These are phyloP conservation scores for Hawksworthiomyces lignivorus DNA, from an alignment of 2,329 filamentous ascomycete genomes.

Conservation along the genomic window DNA sequence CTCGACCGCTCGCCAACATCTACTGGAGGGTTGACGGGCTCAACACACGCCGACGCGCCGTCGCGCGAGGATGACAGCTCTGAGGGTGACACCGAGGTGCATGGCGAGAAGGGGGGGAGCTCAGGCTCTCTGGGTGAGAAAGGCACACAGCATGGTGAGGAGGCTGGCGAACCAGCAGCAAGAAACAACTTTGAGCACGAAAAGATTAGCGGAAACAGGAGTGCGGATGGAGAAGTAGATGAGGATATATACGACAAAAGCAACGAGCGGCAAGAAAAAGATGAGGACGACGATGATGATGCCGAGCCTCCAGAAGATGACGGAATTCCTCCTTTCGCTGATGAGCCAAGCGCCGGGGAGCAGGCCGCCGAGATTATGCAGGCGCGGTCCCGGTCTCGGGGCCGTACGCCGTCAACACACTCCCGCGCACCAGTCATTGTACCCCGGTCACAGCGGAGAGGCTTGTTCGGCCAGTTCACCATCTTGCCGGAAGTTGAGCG, in stretches of 20 bases:
- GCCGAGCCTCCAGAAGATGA: conserved; percentile 1
- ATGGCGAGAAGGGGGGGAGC: neutral
- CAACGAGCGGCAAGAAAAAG: neutral
- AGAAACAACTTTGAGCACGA: too few relatives aligned
- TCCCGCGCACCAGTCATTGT: conserved; percentile 33
- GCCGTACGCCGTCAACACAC: neutral
- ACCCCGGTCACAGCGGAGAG: conserved; percentile 49
- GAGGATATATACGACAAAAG: neutral
- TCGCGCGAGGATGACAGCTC: neutral
- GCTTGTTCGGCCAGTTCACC: conserved; percentile 62
- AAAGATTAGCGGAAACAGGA: too few relatives aligned
- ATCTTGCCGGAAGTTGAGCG: conserved; percentile 67
- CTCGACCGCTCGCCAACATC: neutral
- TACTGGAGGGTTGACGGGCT: neutral
- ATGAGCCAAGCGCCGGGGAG: conserved; percentile 14
- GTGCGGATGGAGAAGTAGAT: neutral
- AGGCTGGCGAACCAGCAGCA: too few relatives aligned
- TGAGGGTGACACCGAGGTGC: neutral
- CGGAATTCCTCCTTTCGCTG: conserved; percentile 10
- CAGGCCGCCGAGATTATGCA: conserved; percentile 13
- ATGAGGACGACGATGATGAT: neutral
- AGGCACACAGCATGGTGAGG: too few relatives aligned
- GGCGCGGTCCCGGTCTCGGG: neutral
- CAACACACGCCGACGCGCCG: conserved; percentile 2
- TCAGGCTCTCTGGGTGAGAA: too few relatives aligned